Evolutionary conservation across 805 yeast species (phyloP).

Genomic region (Candida palmyrensis): DNA sequence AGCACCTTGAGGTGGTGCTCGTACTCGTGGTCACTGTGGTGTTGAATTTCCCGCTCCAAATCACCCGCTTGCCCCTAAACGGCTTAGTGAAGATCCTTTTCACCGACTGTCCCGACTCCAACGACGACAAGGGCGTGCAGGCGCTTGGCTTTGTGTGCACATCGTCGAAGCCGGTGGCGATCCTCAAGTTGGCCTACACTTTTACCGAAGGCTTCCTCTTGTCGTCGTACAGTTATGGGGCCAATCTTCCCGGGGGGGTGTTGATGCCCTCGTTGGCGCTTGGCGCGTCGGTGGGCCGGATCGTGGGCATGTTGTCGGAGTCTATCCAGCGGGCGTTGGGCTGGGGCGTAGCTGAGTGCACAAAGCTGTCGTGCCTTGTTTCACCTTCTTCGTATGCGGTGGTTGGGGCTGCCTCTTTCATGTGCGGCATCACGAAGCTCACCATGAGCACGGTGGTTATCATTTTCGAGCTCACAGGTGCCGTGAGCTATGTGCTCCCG

Average conservation of each 20-base stretch:
- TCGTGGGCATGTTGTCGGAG: conserved; percentile 50
- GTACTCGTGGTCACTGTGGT: conserved; percentile 49
- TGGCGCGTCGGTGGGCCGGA: conserved; percentile 57
- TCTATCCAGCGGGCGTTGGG: conserved; percentile 37
- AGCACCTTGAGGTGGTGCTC: conserved; percentile 43
- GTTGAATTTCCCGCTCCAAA: conserved; percentile 49
- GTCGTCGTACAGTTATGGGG: conserved; percentile 67
- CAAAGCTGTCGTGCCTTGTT: conserved; percentile 49
- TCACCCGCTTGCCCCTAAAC: conserved; percentile 51
- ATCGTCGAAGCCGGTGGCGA: conserved; percentile 18
- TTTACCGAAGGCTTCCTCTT: conserved; percentile 50
- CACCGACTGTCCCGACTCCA: conserved; percentile 52
- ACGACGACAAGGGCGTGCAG: conserved; percentile 5
- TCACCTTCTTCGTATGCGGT: conserved; percentile 87
- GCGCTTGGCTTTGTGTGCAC: conserved; percentile 28
- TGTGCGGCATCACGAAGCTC: conserved; percentile 76
- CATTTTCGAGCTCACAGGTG: conserved; percentile 81
- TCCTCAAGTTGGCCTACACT: conserved; percentile 30
- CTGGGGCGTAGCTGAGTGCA: conserved; percentile 33
- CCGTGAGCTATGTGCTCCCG: conserved; percentile 76
- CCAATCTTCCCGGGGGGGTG: conserved; percentile 64
- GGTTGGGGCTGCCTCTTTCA: conserved; percentile 80
- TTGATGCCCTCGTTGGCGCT: conserved; percentile 58
- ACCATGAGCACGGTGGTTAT: conserved; percentile 79
- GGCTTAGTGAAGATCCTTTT: conserved; percentile 58